These are phyloP conservation scores for Diaporthe citri DNA, from an alignment of 2,329 filamentous ascomycete species.

Conservation along the genomic window DNA sequence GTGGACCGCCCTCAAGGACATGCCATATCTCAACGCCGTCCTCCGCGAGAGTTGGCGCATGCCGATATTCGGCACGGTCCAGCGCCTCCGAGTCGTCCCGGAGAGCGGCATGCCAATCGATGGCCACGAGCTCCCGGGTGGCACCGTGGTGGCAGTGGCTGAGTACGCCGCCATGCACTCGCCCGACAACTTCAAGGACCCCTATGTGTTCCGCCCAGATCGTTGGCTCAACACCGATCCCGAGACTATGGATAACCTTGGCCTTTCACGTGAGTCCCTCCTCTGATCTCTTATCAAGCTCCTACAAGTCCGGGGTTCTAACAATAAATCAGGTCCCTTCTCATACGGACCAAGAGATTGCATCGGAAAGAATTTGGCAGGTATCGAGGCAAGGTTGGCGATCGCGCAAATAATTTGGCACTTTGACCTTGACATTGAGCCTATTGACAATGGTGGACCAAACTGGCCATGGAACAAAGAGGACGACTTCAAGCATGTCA, in stretches of 20 bases:
- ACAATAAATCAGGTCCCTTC: neutral
- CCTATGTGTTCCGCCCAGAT: constrained; percentile 4
- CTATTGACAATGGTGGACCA: neutral
- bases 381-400: neutral
- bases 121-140: neutral
- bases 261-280: neutral
- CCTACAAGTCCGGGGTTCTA: neutral
- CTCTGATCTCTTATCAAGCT: neutral
- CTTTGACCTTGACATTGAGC: constrained; percentile 17
- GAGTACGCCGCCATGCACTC: constrained; percentile 11
- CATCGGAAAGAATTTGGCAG: neutral
- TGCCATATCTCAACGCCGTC: constrained; percentile 23
- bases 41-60: neutral
- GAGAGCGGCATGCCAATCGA: neutral
- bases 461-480: constrained; percentile 19
- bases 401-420: constrained; percentile 15
- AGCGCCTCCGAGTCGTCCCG: constrained; percentile 3
- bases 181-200: constrained; percentile 15
- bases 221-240: neutral
- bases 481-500: constrained; percentile 15
- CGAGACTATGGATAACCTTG: neutral
- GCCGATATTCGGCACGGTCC: constrained; percentile 6
- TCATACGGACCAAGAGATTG: constrained; percentile 4
- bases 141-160: neutral
- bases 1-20: constrained; percentile 15